phyloP scores from a whole-genome alignment of 306 rosid genomes.

The Medicago lupulina region DNA sequence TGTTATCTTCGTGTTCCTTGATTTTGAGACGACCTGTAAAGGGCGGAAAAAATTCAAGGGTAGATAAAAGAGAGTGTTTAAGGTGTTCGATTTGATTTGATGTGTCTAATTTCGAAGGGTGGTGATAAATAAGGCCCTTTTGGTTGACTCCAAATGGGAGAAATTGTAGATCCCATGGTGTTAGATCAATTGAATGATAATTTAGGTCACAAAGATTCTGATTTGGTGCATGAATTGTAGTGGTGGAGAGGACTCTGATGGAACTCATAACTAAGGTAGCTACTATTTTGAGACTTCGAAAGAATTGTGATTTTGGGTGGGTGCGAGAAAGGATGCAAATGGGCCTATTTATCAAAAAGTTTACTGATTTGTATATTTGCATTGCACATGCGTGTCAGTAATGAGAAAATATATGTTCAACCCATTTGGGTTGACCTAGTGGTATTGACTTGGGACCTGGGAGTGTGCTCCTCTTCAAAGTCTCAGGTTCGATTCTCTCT shows the following conservation, averaged over 20 bases:
- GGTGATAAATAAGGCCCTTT: constrained; percentile 42
- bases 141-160: constrained; percentile 39
- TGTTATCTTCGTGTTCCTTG: neutral
- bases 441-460: too few species aligned
- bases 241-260: neutral
- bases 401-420: too few species aligned
- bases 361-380: too few species aligned
- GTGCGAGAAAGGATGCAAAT: too few species aligned
- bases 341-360: too few species aligned
- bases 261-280: neutral
- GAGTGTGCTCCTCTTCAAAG: too few species aligned
- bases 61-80: constrained; percentile 28
- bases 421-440: too few species aligned
- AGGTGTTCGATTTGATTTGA: constrained; percentile 30
- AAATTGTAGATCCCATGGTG: constrained; percentile 31
- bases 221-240: neutral
- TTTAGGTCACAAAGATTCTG: neutral
- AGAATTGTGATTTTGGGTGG: too few species aligned
- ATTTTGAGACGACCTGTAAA: constrained; percentile 35
- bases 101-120: neutral
- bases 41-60: constrained; percentile 40
- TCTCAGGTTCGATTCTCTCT: too few species aligned
- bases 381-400: too few species aligned
- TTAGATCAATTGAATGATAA: neutral
- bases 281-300: too few species aligned